Conservation (phyloP, 1,284 basidiomycete species). For the Ceratobasidium sp. region DNA sequence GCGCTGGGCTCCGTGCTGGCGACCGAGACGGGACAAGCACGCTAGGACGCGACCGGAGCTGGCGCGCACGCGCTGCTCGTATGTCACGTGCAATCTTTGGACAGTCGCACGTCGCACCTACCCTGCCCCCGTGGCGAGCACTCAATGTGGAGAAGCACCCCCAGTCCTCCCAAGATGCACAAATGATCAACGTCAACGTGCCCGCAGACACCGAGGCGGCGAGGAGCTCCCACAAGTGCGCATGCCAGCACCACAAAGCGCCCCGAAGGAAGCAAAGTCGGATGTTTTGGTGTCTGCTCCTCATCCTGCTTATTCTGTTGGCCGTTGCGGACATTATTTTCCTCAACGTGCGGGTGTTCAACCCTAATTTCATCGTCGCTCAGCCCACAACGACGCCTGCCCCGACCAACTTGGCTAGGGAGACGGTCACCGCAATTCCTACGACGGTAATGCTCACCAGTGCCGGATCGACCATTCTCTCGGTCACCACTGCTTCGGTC, state of each 20-base stretch:
- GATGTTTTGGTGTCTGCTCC: slow-evolving; percentile 54
- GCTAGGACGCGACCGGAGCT: background rate
- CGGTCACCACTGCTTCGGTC: slow-evolving; percentile 14
- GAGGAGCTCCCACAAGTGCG: slow-evolving; percentile 53
- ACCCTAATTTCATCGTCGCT: slow-evolving; percentile 37
- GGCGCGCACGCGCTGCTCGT: slow-evolving; percentile 31
- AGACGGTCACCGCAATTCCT: slow-evolving; percentile 7
- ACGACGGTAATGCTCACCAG: slow-evolving; percentile 41
- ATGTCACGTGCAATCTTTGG: slow-evolving; percentile 41
- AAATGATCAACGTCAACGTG: slow-evolving; percentile 22
- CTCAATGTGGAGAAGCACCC: slow-evolving; percentile 37
- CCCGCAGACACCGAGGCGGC: slow-evolving; percentile 51
- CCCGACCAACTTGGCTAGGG: slow-evolving; percentile 31
- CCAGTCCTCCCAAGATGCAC: slow-evolving; percentile 6
- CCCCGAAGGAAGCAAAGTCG: slow-evolving; percentile 55
- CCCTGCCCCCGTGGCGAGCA: slow-evolving; percentile 27
- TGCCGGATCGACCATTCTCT: slow-evolving; percentile 45
- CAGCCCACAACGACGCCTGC: slow-evolving; percentile 8
- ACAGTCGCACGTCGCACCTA: background rate
- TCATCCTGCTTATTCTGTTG: slow-evolving; percentile 60
- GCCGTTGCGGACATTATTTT: slow-evolving; percentile 61
- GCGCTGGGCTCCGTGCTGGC: slow-evolving; percentile 12
- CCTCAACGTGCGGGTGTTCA: slow-evolving; percentile 59
- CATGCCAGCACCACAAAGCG: slow-evolving; percentile 53
- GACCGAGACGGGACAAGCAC: slow-evolving; percentile 32